A percentile compares a stretch with the other conserved stretches of the same genome.
These are phyloP conservation scores for Penicillium nordicum DNA, from an alignment of 2,329 filamentous ascomycete species.

Conservation along the genomic window DNA sequence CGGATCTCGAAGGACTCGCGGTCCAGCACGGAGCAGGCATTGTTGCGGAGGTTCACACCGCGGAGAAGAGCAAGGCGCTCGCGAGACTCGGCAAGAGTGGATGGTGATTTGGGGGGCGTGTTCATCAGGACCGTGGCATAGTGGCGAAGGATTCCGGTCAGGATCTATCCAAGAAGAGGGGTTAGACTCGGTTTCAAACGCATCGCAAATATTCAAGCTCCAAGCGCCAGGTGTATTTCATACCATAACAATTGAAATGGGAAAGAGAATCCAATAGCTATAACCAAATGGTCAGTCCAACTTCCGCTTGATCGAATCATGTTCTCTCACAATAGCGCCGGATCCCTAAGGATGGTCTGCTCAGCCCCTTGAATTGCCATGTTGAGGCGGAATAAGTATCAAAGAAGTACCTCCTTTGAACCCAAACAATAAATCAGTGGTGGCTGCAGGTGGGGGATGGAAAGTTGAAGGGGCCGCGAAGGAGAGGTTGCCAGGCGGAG, in stretches of 20 bases:
- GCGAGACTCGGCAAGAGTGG: conserved; percentile 59
- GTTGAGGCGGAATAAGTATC: conserved; percentile 23
- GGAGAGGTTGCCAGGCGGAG: conserved; percentile 17
- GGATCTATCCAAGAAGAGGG: conserved; percentile 53
- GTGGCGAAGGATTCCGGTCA: conserved; percentile 93
- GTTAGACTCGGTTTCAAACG: neutral
- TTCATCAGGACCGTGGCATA: conserved; percentile 93
- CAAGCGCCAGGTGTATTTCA: neutral
- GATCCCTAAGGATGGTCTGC: conserved; percentile 97
- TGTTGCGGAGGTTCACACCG: conserved; percentile 77
- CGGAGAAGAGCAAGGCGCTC: conserved; percentile 83
- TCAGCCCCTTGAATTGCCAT: conserved; percentile 79
- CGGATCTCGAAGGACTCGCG: conserved; percentile 72
- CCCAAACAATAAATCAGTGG: neutral
- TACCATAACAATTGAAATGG: conserved; percentile 96
- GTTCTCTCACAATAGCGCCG: conserved; percentile 80
- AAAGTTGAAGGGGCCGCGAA: conserved; percentile 13
- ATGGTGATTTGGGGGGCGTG: conserved; percentile 71
- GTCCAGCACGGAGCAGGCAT: conserved; percentile 77
- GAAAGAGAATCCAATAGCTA: conserved; percentile 98
- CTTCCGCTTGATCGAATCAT: conserved; percentile 3
- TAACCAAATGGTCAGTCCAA: conserved; percentile 14
- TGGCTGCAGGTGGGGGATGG: conserved; percentile 14
- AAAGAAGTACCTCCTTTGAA: neutral
- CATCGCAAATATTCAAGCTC: neutral